A percentile compares a stretch with the other conserved stretches of the same genome.
These are phyloP conservation scores for Ramalina intermedia DNA, from an alignment of 495 filamentous ascomycete species.

Conservation along the genomic window DNA sequence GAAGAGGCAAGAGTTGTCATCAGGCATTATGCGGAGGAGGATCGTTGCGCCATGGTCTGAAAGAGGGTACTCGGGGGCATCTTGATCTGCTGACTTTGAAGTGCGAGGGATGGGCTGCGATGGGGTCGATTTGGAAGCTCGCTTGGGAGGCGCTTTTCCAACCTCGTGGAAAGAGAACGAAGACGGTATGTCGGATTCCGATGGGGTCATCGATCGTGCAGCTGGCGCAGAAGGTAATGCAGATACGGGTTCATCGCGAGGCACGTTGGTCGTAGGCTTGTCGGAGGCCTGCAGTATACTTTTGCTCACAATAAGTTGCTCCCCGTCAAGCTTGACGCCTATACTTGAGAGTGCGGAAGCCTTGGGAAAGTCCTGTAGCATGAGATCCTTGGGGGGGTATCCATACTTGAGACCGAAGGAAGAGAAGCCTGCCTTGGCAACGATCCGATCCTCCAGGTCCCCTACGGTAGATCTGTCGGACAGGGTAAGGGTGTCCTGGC, in stretches of 20 bases:
- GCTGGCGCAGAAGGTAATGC: too few species aligned
- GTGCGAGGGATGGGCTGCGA: slow-evolving; percentile 25
- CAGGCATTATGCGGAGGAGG: slow-evolving; percentile 87
- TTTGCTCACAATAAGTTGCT: slow-evolving; percentile 59
- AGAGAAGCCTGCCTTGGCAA: slow-evolving; percentile 33
- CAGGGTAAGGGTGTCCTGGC: slow-evolving; percentile 47
- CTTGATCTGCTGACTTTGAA: slow-evolving; percentile 27
- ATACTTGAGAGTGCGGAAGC: slow-evolving; percentile 36
- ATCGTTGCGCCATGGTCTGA: slow-evolving; percentile 47
- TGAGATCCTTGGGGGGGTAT: slow-evolving; percentile 63
- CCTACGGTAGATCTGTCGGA: slow-evolving; percentile 48
- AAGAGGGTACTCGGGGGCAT: slow-evolving; percentile 57
- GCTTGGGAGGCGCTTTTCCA: slow-evolving; percentile 9
- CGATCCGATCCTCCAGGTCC: slow-evolving; percentile 44
- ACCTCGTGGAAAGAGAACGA: slow-evolving; percentile 15
- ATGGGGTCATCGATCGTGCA: neutral
- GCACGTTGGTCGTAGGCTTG: too few species aligned
- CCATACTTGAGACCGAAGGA: slow-evolving; percentile 71
- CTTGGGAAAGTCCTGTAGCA: slow-evolving; percentile 35
- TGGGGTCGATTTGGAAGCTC: slow-evolving; percentile 2
- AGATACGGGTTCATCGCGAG: too few species aligned
- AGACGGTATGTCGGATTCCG: neutral
- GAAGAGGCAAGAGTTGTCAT: slow-evolving; percentile 93
- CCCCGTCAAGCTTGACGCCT: slow-evolving; percentile 60
- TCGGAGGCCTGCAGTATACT: slow-evolving; percentile 4